Base-by-base conservation (phyloP, 768 basidiomycete genomes). In the Tulasnella sp. region DNA sequence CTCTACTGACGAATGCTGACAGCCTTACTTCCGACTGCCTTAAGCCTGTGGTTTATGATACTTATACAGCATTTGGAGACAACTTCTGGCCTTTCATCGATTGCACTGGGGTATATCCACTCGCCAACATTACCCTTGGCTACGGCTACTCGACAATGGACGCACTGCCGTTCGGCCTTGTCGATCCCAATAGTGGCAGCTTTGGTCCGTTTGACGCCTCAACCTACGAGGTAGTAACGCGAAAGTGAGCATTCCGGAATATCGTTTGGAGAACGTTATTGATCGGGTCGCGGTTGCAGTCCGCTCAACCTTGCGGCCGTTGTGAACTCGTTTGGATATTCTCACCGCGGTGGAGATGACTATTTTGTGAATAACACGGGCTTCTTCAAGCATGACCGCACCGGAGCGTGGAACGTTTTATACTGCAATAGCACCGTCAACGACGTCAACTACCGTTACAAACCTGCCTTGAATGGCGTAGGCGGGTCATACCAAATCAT, bases 21-120 rank as follows among this genome's bases (percentile, higher is more conserved):
- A 76, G 76, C 76, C 34, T 76, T 34, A 76, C 76, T 24, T 31
- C 31, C 40, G 31, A 69, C 31, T 69, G 64, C 20, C 31, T 69
- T 3, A 69, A 28, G 28, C 64, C 64, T 11, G 18, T 31, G 31
- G 31, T 37, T 16, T 20, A 31, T 28, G 64, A 34, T 37, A 34
- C 28, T 18, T 69, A 37, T 28, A 69, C 31, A 1, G 18, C 0
- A 9, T 69, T 37, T 4, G 76, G 76, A 22, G 31, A 37, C 28
- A 58, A 58, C 46, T 46, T 31, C 54, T 9, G n/a, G 0, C 76
- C 46, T 34, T 46, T 9, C 24, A 22, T 76, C 20, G 28, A 50
- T 11, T 76, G 76, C 46, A 11, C 46, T 12, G 46, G 46, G 16
- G 64, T 20, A n/a, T 46, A 41, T 16, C 76, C 76, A 20, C 76